A percentile compares a stretch with the other conserved stretches of the same genome.
Evolutionary conservation across 805 yeast species (phyloP).

Genomic region (Lipomyces sp.): DNA sequence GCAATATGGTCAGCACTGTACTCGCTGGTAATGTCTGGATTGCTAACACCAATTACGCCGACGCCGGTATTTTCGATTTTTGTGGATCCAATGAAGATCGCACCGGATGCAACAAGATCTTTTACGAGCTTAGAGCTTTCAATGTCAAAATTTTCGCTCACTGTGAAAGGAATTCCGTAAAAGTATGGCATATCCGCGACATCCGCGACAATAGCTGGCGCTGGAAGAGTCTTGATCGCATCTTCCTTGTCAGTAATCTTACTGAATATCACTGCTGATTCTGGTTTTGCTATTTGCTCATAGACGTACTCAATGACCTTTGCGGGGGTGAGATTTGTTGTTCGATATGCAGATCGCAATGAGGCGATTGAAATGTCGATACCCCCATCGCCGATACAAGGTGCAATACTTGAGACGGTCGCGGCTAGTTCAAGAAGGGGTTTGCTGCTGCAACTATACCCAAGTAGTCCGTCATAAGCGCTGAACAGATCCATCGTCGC

Average conservation of each 20-base stretch:
- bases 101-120: constrained; percentile 26
- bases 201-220: constrained; percentile 19
- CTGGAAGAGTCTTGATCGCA: constrained; percentile 30
- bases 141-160: constrained; percentile 27
- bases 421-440: constrained; percentile 35
- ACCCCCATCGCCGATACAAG: constrained; percentile 1
- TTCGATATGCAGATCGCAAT: constrained; percentile 28
- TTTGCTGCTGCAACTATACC: constrained; percentile 36
- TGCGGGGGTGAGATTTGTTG: constrained; percentile 21
- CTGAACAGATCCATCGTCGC: constrained; percentile 35
- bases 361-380: constrained; percentile 25
- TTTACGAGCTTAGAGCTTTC: constrained; percentile 24
- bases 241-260: constrained; percentile 22
- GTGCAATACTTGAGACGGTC: constrained; percentile 14
- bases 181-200: constrained; percentile 34
- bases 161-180: constrained; percentile 34
- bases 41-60: constrained; percentile 14
- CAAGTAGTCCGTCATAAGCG: constrained; percentile 42
- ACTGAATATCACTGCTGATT: constrained; percentile 12
- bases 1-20: constrained; percentile 26
- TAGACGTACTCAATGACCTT: constrained; percentile 21
- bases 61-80: constrained; percentile 25
- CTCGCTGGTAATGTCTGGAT: constrained; percentile 16
- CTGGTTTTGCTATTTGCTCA: constrained; percentile 18
- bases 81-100: constrained; percentile 28